These are phyloP conservation scores for Xerocomus amazonicus DNA, from an alignment of 1,284 basidiomycete species.

Conservation along the genomic window DNA sequence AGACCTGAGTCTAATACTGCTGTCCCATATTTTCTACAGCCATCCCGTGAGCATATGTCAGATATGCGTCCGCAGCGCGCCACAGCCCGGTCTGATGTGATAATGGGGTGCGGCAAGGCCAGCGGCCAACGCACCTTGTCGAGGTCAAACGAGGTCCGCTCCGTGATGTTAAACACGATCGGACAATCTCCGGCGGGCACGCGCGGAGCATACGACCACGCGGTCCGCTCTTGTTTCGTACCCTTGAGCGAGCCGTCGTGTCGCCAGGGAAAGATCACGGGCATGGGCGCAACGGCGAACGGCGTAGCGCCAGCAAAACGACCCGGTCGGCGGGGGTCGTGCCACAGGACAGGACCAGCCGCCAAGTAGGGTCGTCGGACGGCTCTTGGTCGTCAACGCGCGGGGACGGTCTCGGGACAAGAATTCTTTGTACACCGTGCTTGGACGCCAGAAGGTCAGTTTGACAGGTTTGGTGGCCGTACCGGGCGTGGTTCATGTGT, in stretches of 20 bases:
- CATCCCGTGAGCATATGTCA: conserved; percentile 16
- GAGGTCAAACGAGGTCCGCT: conserved; percentile 83
- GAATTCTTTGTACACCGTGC: conserved; percentile 71
- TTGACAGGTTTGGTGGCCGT: conserved; percentile 53
- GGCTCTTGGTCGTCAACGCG: conserved; percentile 24
- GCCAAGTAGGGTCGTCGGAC: conserved; percentile 54
- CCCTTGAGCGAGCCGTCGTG: conserved; percentile 10
- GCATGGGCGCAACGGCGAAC: conserved; percentile 64
- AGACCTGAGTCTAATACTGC: conserved; percentile 74
- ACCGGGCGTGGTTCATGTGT: no score
- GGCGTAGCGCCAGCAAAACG: conserved; percentile 44
- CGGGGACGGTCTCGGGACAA: conserved; percentile 56
- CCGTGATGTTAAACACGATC: conserved; percentile 50
- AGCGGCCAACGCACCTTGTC: conserved; percentile 66
- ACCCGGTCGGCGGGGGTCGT: conserved; percentile 18
- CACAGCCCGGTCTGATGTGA: background rate
- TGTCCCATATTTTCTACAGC: conserved; percentile 88
- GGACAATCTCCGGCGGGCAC: conserved; percentile 38
- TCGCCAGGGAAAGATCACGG: conserved; percentile 46
- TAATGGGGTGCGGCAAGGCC: no score
- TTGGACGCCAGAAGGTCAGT: conserved; percentile 66
- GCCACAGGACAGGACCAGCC: conserved; percentile 53
- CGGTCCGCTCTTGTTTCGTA: conserved; percentile 69
- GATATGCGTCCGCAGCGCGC: background rate
- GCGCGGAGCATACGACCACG: conserved; percentile 36